Base-by-base conservation (phyloP, 2,329 filamentous ascomycete species). In the Colletotrichum sp. region DNA sequence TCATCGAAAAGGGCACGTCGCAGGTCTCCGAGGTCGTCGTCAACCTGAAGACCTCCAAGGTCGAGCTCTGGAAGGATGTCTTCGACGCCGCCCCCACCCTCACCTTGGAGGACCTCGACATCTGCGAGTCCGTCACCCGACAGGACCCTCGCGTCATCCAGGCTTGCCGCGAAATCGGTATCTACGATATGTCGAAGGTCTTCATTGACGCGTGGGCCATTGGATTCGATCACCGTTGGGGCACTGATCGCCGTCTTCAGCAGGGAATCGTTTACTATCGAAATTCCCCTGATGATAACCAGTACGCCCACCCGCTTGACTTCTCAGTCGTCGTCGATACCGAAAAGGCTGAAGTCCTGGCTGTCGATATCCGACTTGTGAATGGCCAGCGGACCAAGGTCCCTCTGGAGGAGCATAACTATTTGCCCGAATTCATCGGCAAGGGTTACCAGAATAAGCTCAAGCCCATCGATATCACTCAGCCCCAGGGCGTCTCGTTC, bases 191-290 rank as follows among this genome's bases (percentile, higher is more conserved):
- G 94, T 86, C 94, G 84, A 95, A 96, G 85, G 93, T 96, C 48
- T 96, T 94, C 84, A 93, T 94, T 83, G 94, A 96, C 83, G 94
- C 93, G 55, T 96, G 94, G 94, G 95, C 94, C 2, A 95, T 96
- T 83, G 94, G 94, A 34, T 94, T 94, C 78, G 94, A 96, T 79
- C 92, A 94, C 82, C 92, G 94, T 63, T 96, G 95, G 83, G 94
- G 94, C 67, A 94, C 87, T 70, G 88, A 89, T 69, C 88, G 94
- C 48, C 91, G 94, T 74, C 89, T 96, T 10, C 94, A 96, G 84
- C 94, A 96, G 86, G 94, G 94, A 13, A 86, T 96, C 32, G 95
- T 95, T 89, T 96, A 96, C 86, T 96, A 95, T 82, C 91, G 94
- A 52, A 93, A 93, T 43, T 90, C 94, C 76, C 81, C 92, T 15